Evolutionary conservation across 176 grass and related monocot species (phyloP).

Genomic region (Paspalum notatum): DNA sequence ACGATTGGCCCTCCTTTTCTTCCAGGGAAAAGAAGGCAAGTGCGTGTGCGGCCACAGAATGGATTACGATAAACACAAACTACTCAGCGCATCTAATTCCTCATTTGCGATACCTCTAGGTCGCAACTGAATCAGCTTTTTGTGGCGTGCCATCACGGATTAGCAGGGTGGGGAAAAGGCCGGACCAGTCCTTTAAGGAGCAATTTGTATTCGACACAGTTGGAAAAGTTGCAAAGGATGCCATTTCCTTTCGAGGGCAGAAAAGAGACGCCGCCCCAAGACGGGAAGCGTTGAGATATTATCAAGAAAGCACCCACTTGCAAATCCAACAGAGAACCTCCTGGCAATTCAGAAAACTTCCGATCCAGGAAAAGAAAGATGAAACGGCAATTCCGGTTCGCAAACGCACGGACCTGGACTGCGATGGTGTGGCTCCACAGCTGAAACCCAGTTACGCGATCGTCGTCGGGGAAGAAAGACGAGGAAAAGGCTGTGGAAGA

Average conservation of each 20-base stretch:
- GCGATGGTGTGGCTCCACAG: background rate
- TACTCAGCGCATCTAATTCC: slow-evolving; percentile 53
- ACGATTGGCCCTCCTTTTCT: slow-evolving; percentile 40
- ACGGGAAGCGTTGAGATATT: slow-evolving; percentile 41
- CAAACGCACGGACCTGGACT: background rate
- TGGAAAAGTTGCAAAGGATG: slow-evolving; percentile 44
- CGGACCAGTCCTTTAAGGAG: slow-evolving; percentile 32
- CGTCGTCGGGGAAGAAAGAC: background rate
- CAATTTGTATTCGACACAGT: slow-evolving; percentile 43
- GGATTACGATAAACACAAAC: slow-evolving; percentile 54
- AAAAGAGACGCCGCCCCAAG: background rate
- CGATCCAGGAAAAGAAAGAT: background rate
- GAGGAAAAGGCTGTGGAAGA: background rate
- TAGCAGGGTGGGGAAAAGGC: slow-evolving; percentile 11
- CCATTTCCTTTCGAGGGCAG: slow-evolving; percentile 37
- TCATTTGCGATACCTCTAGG: slow-evolving; percentile 41
- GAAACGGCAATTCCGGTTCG: background rate
- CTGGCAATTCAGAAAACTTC: slow-evolving; percentile 22
- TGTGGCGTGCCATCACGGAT: slow-evolving; percentile 7
- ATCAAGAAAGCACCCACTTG: slow-evolving; percentile 24
- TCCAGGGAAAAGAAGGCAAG: slow-evolving; percentile 31
- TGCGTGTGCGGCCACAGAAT: slow-evolving; percentile 25
- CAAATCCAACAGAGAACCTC: slow-evolving; percentile 43
- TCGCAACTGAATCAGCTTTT: slow-evolving; percentile 39
- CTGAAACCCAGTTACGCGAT: slow-evolving; percentile 29